phyloP scores from a whole-genome alignment of 1,284 basidiomycete species.

The Moniliella sp. region DNA sequence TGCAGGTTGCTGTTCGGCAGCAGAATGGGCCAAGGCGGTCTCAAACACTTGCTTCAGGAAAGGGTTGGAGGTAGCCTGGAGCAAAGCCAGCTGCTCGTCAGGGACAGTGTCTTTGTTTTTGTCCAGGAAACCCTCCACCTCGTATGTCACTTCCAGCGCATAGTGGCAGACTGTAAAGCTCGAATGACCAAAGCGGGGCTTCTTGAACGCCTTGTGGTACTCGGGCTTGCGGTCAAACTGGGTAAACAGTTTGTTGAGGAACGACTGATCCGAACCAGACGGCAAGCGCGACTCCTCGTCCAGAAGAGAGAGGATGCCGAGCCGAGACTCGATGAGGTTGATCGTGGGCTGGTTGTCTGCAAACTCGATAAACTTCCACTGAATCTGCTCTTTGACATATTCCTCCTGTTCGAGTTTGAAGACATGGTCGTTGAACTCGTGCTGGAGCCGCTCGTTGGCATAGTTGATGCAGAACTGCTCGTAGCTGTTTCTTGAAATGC shows the following conservation, averaged over 20 bases:
- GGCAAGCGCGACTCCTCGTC: slow-evolving; percentile 96
- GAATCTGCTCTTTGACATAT: slow-evolving; percentile 90
- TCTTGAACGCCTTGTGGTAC: slow-evolving; percentile 78
- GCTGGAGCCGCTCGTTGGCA: slow-evolving; percentile 74
- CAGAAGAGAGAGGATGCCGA: slow-evolving; percentile 77
- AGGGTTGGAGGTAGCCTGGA: slow-evolving; percentile 63
- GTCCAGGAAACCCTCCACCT: slow-evolving; percentile 90
- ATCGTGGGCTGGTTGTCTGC: slow-evolving; percentile 95
- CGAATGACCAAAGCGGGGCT: slow-evolving; percentile 85
- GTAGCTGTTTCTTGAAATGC: slow-evolving; percentile 53
- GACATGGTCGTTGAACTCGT: slow-evolving; percentile 52
- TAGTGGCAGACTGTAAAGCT: slow-evolving; percentile 97
- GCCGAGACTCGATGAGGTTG: slow-evolving; percentile 88
- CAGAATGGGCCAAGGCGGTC: slow-evolving; percentile 52
- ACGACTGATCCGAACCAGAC: slow-evolving; percentile 71
- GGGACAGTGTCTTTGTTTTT: slow-evolving; percentile 99
- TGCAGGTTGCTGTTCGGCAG: slow-evolving; percentile 7
- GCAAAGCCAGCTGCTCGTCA: slow-evolving; percentile 76
- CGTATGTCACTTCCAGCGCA: slow-evolving; percentile 90
- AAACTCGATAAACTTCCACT: slow-evolving; percentile 99
- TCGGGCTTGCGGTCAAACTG: slow-evolving; percentile 61
- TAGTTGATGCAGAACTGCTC: slow-evolving; percentile 99
- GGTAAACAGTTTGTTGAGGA: slow-evolving; percentile 74
- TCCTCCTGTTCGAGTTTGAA: slow-evolving; percentile 82
- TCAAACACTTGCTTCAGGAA: slow-evolving; percentile 90